Conservation (phyloP, 1,284 basidiomycete genomes). For the Melampsora larici-populina region DNA sequence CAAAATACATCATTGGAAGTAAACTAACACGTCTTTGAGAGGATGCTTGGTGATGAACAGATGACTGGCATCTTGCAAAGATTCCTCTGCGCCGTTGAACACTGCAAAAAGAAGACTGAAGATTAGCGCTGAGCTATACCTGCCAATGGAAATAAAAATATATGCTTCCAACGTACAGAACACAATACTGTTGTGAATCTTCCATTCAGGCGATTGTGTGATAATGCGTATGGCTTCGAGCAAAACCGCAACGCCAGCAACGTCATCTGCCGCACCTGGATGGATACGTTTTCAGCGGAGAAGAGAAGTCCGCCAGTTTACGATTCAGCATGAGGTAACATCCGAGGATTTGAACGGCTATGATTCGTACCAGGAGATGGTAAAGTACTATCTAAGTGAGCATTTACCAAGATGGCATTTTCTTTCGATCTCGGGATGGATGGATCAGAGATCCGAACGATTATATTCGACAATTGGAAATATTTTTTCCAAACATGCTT, state of each 20-base stretch:
- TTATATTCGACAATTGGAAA: constrained; percentile 77
- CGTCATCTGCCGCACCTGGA: constrained; percentile 73
- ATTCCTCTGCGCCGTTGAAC: constrained; percentile 93
- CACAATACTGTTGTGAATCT: constrained; percentile 74
- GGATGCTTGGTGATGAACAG: constrained; percentile 35
- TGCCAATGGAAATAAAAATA: not conserved
- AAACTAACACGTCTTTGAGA: constrained; percentile 7
- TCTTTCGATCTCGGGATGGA: constrained; percentile 66
- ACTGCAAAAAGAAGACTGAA: constrained; percentile 59
- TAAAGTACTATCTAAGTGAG: constrained; percentile 73
- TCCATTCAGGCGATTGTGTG: constrained; percentile 67
- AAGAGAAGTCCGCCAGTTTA: constrained; percentile 53
- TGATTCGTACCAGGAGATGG: constrained; percentile 56
- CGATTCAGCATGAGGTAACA: not conserved
- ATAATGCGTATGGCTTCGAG: constrained; percentile 81
- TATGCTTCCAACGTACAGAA: constrained; percentile 64
- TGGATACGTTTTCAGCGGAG: constrained; percentile 60
- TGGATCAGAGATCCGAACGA: constrained; percentile 81
- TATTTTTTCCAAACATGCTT: constrained; percentile 88
- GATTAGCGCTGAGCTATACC: not conserved
- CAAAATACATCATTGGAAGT: not conserved
- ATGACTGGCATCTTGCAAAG: constrained; percentile 47
- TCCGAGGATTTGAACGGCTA: constrained; percentile 52
- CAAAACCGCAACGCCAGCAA: constrained; percentile 72
- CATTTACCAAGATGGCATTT: constrained; percentile 79